Conservation (phyloP, 441 rosid species). For the Melastoma candidum region DNA sequence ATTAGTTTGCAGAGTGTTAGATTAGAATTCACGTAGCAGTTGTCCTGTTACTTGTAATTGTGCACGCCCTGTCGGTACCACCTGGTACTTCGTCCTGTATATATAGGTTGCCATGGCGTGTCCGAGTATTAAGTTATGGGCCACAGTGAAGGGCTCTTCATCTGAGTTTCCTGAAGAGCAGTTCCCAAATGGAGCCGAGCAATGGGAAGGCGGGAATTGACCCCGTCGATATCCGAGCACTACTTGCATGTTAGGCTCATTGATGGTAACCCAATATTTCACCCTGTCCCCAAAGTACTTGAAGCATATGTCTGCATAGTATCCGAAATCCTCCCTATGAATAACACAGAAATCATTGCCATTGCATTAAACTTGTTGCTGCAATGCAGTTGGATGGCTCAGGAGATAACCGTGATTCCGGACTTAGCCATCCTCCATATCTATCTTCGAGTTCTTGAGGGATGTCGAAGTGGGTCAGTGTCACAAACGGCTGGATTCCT, state of each 20-base stretch:
- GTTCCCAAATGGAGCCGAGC: conserved; percentile 50
- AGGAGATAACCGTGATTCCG: conserved; percentile 32
- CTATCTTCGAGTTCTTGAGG: conserved; percentile 64
- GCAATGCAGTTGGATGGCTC: background rate
- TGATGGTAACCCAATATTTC: conserved; percentile 53
- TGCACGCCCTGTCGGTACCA: conserved; percentile 7
- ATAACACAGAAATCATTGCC: background rate
- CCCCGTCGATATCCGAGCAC: conserved; percentile 33
- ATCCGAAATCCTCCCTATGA: conserved; percentile 53
- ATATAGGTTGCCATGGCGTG: conserved; percentile 46
- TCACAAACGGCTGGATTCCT: conserved; percentile 69
- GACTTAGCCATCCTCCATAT: conserved; percentile 61
- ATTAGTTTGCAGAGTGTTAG: too few relatives aligned
- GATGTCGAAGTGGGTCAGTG: conserved; percentile 50
- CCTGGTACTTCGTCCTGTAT: conserved; percentile 58
- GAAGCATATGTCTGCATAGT: conserved; percentile 53
- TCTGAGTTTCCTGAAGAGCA: conserved; percentile 54
- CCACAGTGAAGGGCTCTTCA: conserved; percentile 36
- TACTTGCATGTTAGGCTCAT: conserved; percentile 55
- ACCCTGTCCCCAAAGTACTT: conserved; percentile 48
- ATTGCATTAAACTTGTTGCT: background rate
- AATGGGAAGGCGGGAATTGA: conserved; percentile 44
- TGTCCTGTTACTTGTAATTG: too few relatives aligned
- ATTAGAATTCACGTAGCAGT: too few relatives aligned
- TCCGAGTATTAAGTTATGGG: conserved; percentile 29